phyloP scores from a whole-genome alignment of 1,284 basidiomycete species.

The Porogramme epimiltina region DNA sequence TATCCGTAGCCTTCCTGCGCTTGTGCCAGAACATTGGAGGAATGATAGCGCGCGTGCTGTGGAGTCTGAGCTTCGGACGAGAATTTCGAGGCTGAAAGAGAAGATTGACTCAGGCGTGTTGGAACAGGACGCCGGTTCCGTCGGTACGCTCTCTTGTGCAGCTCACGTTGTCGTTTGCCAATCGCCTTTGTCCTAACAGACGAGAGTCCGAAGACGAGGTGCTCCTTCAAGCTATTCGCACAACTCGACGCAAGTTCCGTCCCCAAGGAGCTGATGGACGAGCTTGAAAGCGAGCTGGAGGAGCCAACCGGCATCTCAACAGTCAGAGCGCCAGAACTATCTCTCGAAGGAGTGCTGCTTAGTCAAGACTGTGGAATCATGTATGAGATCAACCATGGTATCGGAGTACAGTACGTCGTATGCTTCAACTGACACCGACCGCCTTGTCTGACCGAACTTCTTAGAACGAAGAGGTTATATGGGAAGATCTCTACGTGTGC shows the following conservation, averaged over 20 bases:
- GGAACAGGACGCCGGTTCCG: constrained; percentile 38
- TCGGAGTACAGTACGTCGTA: constrained; percentile 61
- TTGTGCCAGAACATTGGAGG: constrained; percentile 54
- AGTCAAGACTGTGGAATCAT: constrained; percentile 81
- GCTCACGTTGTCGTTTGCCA: neutral
- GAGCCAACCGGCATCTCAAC: constrained; percentile 72
- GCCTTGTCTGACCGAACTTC: neutral
- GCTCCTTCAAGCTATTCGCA: constrained; percentile 65
- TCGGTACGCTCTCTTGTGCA: constrained; percentile 7
- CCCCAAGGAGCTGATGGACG: constrained; percentile 56
- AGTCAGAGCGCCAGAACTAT: constrained; percentile 52
- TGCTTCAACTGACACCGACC: neutral
- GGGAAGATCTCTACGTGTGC: constrained; percentile 81
- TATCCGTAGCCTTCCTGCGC: constrained; percentile 66
- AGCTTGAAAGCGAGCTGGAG: constrained; percentile 71
- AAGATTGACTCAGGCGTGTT: constrained; percentile 64
- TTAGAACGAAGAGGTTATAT: constrained; percentile 66
- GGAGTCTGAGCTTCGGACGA: constrained; percentile 62
- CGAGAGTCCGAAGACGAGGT: constrained; percentile 52
- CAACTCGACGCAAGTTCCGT: constrained; percentile 59
- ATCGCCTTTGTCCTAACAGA: constrained; percentile 39
- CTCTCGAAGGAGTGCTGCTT: constrained; percentile 64
- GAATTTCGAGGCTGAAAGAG: constrained; percentile 60
- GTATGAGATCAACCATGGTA: constrained; percentile 63
- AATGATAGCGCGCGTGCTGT: constrained; percentile 70